A percentile compares a stretch with the other conserved stretches of the same genome.
Evolutionary conservation across 768 basidiomycete genomes (phyloP).

Genomic region (Tricholoma furcatifolium): DNA sequence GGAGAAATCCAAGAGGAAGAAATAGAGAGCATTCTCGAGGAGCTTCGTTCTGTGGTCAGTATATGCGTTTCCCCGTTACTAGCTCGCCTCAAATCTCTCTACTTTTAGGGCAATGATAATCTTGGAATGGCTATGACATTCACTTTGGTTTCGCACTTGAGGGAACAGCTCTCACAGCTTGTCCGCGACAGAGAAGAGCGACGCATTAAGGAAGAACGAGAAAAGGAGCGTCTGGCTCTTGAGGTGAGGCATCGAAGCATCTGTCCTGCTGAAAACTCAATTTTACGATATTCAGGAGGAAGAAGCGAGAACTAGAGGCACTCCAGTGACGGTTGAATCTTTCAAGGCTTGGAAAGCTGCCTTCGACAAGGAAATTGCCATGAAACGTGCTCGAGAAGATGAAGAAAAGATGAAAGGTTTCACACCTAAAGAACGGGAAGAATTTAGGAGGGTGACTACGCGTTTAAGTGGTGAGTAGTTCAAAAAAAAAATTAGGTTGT

Average conservation of each 20-base stretch:
- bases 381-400: slow-evolving; percentile 65
- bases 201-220: slow-evolving; percentile 58
- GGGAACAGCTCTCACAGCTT: slow-evolving; percentile 70
- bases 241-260: slow-evolving; percentile 52
- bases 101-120: slow-evolving; percentile 73
- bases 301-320: slow-evolving; percentile 84
- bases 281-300: slow-evolving; percentile 57
- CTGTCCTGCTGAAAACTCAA: not conserved
- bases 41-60: slow-evolving; percentile 58
- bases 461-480: slow-evolving; percentile 63
- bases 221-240: slow-evolving; percentile 69
- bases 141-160: slow-evolving; percentile 82
- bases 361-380: slow-evolving; percentile 70
- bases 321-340: slow-evolving; percentile 81
- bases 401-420: slow-evolving; percentile 70
- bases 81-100: slow-evolving; percentile 6
- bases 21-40: slow-evolving; percentile 49
- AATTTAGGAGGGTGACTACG: slow-evolving; percentile 61
- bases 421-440: slow-evolving; percentile 82
- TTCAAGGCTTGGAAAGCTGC: slow-evolving; percentile 82
- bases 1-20: slow-evolving; percentile 61
- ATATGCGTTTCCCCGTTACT: not conserved
- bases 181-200: slow-evolving; percentile 59
- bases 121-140: slow-evolving; percentile 98
- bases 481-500: too few species aligned